Conservation (phyloP, 2,329 filamentous ascomycete genomes). For the Exophiala mesophila region DNA sequence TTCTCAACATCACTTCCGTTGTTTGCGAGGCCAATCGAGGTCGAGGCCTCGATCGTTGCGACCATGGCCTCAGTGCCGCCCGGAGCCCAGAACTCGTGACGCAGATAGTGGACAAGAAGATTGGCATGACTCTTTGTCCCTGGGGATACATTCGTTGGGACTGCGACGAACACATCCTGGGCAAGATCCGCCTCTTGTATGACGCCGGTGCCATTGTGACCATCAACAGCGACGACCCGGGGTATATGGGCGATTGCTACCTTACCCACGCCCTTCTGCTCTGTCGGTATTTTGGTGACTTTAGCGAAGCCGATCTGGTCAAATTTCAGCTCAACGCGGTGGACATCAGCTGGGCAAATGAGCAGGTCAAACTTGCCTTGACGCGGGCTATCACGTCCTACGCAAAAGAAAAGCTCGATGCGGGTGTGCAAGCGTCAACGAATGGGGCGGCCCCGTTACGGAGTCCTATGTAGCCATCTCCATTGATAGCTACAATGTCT, state of each 20-base stretch:
- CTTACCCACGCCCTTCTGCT: slow-evolving; percentile 46
- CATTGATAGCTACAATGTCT: no score
- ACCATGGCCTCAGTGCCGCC: slow-evolving; percentile 41
- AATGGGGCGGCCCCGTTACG: no score
- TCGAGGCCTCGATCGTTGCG: slow-evolving; percentile 30
- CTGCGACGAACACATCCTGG: slow-evolving; percentile 25
- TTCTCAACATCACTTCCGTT: slow-evolving; percentile 40
- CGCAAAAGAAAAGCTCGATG: no score
- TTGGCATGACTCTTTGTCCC: slow-evolving; percentile 42
- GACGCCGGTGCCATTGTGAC: slow-evolving; percentile 45
- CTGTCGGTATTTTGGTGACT: slow-evolving; percentile 37
- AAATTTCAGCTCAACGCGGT: slow-evolving; percentile 40
- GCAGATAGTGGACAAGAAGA: slow-evolving; percentile 30
- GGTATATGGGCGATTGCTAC: slow-evolving; percentile 49
- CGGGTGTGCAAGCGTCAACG: no score
- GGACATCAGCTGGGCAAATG: slow-evolving; percentile 45
- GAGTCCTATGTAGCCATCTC: no score
- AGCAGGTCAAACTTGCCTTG: slow-evolving; percentile 39
- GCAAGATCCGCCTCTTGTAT: slow-evolving; percentile 40
- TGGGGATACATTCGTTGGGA: slow-evolving; percentile 33
- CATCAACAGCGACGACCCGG: slow-evolving; percentile 48
- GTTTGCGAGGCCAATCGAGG: slow-evolving; percentile 30
- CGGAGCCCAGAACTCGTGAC: slow-evolving; percentile 33
- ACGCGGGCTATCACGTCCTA: no score
- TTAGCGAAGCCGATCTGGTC: slow-evolving; percentile 42